Evolutionary conservation across 495 filamentous ascomycete genomes (phyloP), one percentile per base, ranked within the genome.

Genomic region (Xylaria telfairii): DNA sequence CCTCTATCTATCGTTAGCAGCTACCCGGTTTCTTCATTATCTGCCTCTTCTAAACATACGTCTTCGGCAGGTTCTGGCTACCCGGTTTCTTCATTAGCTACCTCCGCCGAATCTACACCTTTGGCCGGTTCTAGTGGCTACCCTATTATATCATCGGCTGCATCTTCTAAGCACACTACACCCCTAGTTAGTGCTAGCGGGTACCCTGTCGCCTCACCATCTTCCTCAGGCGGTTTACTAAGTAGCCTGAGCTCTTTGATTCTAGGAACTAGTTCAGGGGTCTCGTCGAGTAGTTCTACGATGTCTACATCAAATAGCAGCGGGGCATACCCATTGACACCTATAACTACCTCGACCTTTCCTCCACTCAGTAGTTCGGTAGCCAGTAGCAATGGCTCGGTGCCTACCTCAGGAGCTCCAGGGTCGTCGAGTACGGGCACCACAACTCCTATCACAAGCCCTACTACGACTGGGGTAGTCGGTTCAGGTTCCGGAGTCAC

Each of bases 191-290:
- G 15, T 57, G 24, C 19, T 34, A 26, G 28, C 34, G 26, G 39
- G 12, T 62, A 71, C 30, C 69, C 69, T n/a, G 54, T 42, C 13
- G 70, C 66, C 26, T 64, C 68, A 32, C 17, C 68, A 41, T 67
- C 72, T 60, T 75, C 68, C n/a, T 72, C 69, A 26, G 37, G 71
- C 44, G 76, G 74, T 6, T 54, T 78, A 12, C 59, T 74, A 17
- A 78, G 74, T 26, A 78, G 74, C 59, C 44, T 78, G 41, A 78
- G 76, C 51, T 78, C 76, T 12, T 30, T 59, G 10, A 32, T 78
- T 21, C 56, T 76, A 3, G 76, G 76, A 26, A 72, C 76, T 44
- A 71, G 49, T n/a, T 72, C 74, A 47, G 56, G 26, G n/a, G 28
- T 7, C 4, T 24, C 30, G 5, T 64, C 57, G 13, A 44, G 57